Percentiles rank a stretch among this genome's conserved stretches.
Conservation (phyloP, 1,139 yeast species). For the Fermentozyma sake region DNA sequence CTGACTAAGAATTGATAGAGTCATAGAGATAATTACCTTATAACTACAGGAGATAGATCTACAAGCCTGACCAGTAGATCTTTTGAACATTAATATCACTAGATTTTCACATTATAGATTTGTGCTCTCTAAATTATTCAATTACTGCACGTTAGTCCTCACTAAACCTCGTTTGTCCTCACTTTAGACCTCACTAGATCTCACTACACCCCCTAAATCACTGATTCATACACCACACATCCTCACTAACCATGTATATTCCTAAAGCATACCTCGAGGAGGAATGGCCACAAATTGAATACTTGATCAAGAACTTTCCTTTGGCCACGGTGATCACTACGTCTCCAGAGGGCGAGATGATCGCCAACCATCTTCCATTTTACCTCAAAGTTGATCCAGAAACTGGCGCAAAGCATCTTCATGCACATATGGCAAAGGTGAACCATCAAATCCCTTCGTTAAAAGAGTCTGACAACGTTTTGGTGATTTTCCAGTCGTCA, state of each 20-base stretch:
- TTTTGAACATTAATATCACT: too few relatives aligned
- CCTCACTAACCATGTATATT: conserved; percentile 9
- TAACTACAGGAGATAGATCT: too few relatives aligned
- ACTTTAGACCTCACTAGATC: too few relatives aligned
- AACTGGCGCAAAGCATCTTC: conserved; percentile 38
- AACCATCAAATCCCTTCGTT: conserved; percentile 53
- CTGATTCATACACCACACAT: too few relatives aligned
- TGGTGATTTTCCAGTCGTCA: conserved; percentile 52
- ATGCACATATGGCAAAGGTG: conserved; percentile 54
- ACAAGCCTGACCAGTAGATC: too few relatives aligned
- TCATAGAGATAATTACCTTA: too few relatives aligned
- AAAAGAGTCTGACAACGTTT: conserved; percentile 33
- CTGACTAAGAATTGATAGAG: too few relatives aligned
- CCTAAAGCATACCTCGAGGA: conserved; percentile 19
- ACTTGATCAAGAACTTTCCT: conserved; percentile 44
- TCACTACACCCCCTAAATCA: not conserved
- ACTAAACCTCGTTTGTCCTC: too few relatives aligned
- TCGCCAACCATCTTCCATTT: conserved; percentile 62
- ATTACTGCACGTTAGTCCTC: too few relatives aligned
- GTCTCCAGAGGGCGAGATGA: conserved; percentile 30
- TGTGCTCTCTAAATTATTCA: too few relatives aligned
- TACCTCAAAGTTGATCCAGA: conserved; percentile 28
- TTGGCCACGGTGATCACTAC: conserved; percentile 50
- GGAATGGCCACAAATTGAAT: conserved; percentile 36
- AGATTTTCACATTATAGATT: too few relatives aligned